These are phyloP conservation scores for Mycena rosella DNA, from an alignment of 768 basidiomycete genomes.

Conservation along the genomic window DNA sequence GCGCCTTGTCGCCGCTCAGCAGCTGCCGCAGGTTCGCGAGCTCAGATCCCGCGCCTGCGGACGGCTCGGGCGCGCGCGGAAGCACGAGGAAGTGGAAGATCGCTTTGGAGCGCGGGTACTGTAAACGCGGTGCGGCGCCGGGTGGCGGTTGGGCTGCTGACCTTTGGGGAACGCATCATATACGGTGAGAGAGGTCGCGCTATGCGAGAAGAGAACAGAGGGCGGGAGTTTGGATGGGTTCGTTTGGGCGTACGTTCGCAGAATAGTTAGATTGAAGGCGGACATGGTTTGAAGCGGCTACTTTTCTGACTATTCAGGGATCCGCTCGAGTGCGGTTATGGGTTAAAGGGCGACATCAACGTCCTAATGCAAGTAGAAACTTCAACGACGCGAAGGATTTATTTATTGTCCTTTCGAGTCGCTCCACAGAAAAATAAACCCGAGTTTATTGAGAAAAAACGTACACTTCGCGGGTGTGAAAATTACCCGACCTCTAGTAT, in stretches of 20 bases:
- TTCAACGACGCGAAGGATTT: too few species aligned
- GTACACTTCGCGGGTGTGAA: too few species aligned
- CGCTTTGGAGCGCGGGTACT: conserved; percentile 46
- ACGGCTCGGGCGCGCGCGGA: conserved; percentile 64
- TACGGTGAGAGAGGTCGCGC: conserved; percentile 69
- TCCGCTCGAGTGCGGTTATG: too few species aligned
- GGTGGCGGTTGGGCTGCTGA: neutral
- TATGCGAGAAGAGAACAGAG: conserved; percentile 71
- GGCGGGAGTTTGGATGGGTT: conserved; percentile 67
- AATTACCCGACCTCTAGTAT: too few species aligned
- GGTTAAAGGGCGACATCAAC: too few species aligned
- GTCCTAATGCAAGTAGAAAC: too few species aligned
- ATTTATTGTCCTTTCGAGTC: too few species aligned
- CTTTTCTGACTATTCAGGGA: too few species aligned
- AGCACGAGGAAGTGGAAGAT: conserved; percentile 91
- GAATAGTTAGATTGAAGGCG: conserved; percentile 57
- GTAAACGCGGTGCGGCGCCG: neutral
- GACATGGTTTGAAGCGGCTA: neutral
- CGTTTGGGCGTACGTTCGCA: conserved; percentile 72
- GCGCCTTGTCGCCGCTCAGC: conserved; percentile 63
- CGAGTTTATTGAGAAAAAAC: too few species aligned
- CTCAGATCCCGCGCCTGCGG: conserved; percentile 46
- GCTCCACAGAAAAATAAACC: too few species aligned
- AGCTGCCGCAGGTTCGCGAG: conserved; percentile 70
- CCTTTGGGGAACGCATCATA: conserved; percentile 83